phyloP scores from a whole-genome alignment of 1,139 yeast genomes.

The Debaryomyces udenii region DNA sequence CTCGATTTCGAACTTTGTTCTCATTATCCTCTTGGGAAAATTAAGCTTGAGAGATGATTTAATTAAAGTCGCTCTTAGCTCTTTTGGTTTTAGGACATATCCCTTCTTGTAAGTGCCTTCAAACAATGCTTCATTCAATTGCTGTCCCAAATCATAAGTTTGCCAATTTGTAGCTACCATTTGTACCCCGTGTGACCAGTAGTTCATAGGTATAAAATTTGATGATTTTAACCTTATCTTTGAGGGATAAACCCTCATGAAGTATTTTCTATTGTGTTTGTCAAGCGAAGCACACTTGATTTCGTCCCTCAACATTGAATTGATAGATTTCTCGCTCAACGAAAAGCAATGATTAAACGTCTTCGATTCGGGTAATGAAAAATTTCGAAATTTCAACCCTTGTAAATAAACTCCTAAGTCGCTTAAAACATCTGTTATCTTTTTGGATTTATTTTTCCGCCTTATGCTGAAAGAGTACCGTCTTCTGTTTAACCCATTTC shows the following conservation, averaged over 20 bases:
- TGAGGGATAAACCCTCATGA: slow-evolving; percentile 90
- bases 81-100: slow-evolving; percentile 72
- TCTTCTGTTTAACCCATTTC: slow-evolving; percentile 13
- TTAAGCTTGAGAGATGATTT: slow-evolving; percentile 26
- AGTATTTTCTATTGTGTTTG: slow-evolving; percentile 74
- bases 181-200: slow-evolving; percentile 87
- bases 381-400: slow-evolving; percentile 79
- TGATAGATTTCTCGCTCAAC: slow-evolving; percentile 71
- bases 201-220: slow-evolving; percentile 75
- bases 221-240: slow-evolving; percentile 73
- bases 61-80: slow-evolving; percentile 38
- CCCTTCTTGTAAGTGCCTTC: slow-evolving; percentile 62
- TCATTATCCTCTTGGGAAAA: slow-evolving; percentile 8
- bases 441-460: slow-evolving; percentile 26
- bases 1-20: slow-evolving; percentile 35
- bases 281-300: slow-evolving; percentile 55
- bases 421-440: slow-evolving; percentile 53
- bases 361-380: slow-evolving; percentile 85
- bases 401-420: slow-evolving; percentile 66
- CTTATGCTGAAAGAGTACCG: slow-evolving; percentile 25
- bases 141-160: slow-evolving; percentile 86
- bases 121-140: slow-evolving; percentile 85
- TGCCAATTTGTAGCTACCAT: slow-evolving; percentile 99
- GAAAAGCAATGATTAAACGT: slow-evolving; percentile 83
- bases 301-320: slow-evolving; percentile 64